Percentiles rank a stretch among this genome's conserved stretches.
phyloP scores from a whole-genome alignment of 768 basidiomycete genomes.

The Leccinum fibrillosum region DNA sequence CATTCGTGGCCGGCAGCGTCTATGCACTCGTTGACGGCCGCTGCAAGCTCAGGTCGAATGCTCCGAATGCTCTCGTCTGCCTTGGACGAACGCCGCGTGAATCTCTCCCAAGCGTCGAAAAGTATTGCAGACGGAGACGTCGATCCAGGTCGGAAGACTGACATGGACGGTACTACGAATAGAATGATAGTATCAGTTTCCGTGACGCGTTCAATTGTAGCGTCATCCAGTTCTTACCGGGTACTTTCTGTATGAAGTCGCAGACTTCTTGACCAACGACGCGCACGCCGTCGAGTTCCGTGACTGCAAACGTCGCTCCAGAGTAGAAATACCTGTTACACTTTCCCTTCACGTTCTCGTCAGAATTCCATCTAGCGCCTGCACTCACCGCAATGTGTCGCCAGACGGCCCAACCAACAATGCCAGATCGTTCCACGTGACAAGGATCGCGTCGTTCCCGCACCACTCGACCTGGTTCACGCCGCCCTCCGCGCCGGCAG shows the following conservation, averaged over 20 bases:
- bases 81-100: constrained; percentile 78
- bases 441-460: constrained; percentile 89
- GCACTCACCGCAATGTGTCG: constrained; percentile 73
- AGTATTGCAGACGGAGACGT: constrained; percentile 88
- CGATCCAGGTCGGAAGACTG: constrained; percentile 91
- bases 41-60: constrained; percentile 80
- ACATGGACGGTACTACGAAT: constrained; percentile 64
- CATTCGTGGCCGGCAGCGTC: constrained; percentile 92
- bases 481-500: constrained; percentile 52
- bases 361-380: neutral
- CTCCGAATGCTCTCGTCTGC: constrained; percentile 90
- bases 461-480: constrained; percentile 88
- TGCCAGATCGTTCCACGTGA: constrained; percentile 76
- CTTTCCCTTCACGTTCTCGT: constrained; percentile 7
- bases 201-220: neutral
- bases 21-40: constrained; percentile 88
- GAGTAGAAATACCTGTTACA: constrained; percentile 71
- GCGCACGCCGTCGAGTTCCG: constrained; percentile 89
- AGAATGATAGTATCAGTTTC: neutral
- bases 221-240: constrained; percentile 48
- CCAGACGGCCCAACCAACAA: constrained; percentile 92
- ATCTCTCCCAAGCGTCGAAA: constrained; percentile 90
- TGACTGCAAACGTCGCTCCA: constrained; percentile 72
- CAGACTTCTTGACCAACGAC: constrained; percentile 74
- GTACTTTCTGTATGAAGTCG: constrained; percentile 93